These are phyloP conservation scores for Petunia secreta DNA, from an alignment of 257 asterid genomes.

Conservation along the genomic window DNA sequence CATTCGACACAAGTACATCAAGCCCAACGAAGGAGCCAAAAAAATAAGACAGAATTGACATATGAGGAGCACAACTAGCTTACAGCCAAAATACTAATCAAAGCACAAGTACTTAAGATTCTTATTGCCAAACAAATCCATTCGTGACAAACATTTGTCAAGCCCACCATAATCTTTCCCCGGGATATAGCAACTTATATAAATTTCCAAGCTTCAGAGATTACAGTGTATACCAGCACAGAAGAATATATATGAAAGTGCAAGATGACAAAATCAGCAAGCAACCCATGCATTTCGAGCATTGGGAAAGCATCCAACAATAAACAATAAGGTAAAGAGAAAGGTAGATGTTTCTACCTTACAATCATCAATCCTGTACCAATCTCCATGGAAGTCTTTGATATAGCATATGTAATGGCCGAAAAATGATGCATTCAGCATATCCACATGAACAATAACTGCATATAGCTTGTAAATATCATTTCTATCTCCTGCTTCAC, in stretches of 20 bases:
- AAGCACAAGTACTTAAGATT: background rate
- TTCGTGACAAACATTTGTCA: background rate
- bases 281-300: background rate
- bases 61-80: background rate
- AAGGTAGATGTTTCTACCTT: constrained; percentile 54
- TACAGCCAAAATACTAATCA: background rate
- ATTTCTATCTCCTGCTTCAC: constrained; percentile 62
- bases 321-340: background rate
- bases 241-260: constrained; percentile 12
- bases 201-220: background rate
- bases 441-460: constrained; percentile 93
- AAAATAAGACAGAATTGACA: background rate
- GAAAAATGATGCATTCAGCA: constrained; percentile 96
- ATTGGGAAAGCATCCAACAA: background rate
- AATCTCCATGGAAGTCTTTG: constrained; percentile 78
- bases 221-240: background rate
- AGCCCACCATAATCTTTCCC: background rate
- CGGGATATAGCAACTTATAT: background rate
- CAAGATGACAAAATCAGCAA: background rate
- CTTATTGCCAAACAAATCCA: background rate
- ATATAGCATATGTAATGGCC: constrained; percentile 96
- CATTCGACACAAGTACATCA: constrained; percentile 5
- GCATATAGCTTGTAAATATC: constrained; percentile 89
- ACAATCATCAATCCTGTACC: constrained; percentile 93
- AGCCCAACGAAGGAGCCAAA: constrained; percentile 5